Base-by-base conservation (phyloP, 1,284 basidiomycete species). In the Boletus albobrunnescens region DNA sequence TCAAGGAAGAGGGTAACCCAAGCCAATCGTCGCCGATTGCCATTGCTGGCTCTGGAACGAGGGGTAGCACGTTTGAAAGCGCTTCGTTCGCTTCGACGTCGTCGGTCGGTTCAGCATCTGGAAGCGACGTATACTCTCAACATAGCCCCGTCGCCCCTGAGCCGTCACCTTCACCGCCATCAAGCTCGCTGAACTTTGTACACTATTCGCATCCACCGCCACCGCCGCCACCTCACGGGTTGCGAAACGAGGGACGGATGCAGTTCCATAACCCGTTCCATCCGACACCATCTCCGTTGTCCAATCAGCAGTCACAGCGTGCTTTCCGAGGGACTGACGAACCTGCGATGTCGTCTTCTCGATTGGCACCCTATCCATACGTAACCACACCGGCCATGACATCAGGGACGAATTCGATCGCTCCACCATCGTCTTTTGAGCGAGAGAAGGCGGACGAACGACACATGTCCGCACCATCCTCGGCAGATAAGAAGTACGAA, bases 111-210 rank as follows among this genome's bases (percentile, higher is more conserved):
- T 74, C 80, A 28, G 69, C 69, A 16, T 76, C 77, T 20, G 75
- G 77, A 31, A 79, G 71, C 59, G 81, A 82, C 22, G 68, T 72
- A 39, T 83, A 81, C 62, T 66, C 74, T 30, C 74, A 75, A 36
- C 64, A 71, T 22, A 67, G 70, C 31, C 69, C 69, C 20, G 59
- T 69, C 44, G 57, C 61, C 36, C 63, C 63, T 36, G 69, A 70
- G 36, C 74, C 78, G 4, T 82, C 82, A n/a, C 81, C 82, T 11
- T 79, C 81, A 23, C 81, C 82, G 12, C 76, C 81, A 10, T 67
- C 75, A 16, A 67, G 69, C 36, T 69, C 64, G 46, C 65, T 77
- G 60, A 75, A 67, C 48, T 84, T 81, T 62, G 73, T 76, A 41
- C 74, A 80, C 47, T 82, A 82, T 51, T 65, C 61, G 3, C 64